A percentile compares a stretch with the other conserved stretches of the same genome.
These are phyloP conservation scores for Cyberlindnera lachancei DNA, from an alignment of 805 yeast species.

Conservation along the genomic window DNA sequence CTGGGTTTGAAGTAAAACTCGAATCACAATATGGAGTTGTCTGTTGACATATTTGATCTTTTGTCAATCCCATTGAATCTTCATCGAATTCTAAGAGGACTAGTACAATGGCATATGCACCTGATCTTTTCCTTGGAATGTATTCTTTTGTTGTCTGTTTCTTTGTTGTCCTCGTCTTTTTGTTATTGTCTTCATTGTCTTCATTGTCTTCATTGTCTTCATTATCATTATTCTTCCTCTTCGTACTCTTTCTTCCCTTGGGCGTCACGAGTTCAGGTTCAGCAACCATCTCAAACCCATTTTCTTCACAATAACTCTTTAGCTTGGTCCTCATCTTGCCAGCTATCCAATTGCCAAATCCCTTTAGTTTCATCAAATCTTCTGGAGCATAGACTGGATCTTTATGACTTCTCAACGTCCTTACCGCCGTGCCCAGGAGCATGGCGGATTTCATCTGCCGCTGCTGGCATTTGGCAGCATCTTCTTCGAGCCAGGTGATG, in stretches of 20 bases:
- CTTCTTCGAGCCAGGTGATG: slow-evolving; percentile 51
- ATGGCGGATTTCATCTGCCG: slow-evolving; percentile 45
- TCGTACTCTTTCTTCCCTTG: slow-evolving; percentile 13
- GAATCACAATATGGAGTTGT: slow-evolving; percentile 52
- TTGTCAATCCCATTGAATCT: slow-evolving; percentile 49
- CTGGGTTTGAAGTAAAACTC: slow-evolving; percentile 52
- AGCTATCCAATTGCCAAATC: slow-evolving; percentile 68
- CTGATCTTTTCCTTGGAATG: slow-evolving; percentile 69
- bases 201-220: slow-evolving; percentile 1
- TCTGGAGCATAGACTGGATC: slow-evolving; percentile 43
- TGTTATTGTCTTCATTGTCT: slow-evolving; percentile 11
- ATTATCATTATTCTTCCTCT: slow-evolving; percentile 10
- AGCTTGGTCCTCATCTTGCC: slow-evolving; percentile 40
- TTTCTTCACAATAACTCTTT: slow-evolving; percentile 46
- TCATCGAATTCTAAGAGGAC: slow-evolving; percentile 46
- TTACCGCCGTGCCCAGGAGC: slow-evolving; percentile 50
- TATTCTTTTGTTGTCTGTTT: slow-evolving; percentile 33
- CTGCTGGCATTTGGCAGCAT: slow-evolving; percentile 35
- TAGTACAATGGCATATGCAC: slow-evolving; percentile 76
- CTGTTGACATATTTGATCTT: slow-evolving; percentile 44
- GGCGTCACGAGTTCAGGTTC: neutral
- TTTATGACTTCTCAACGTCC: slow-evolving; percentile 38
- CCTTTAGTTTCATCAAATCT: slow-evolving; percentile 52
- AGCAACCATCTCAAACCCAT: slow-evolving; percentile 40
- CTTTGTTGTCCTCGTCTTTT: slow-evolving; percentile 15